phyloP scores from a whole-genome alignment of 2,329 filamentous ascomycete species.

The Alternaria sp. region DNA sequence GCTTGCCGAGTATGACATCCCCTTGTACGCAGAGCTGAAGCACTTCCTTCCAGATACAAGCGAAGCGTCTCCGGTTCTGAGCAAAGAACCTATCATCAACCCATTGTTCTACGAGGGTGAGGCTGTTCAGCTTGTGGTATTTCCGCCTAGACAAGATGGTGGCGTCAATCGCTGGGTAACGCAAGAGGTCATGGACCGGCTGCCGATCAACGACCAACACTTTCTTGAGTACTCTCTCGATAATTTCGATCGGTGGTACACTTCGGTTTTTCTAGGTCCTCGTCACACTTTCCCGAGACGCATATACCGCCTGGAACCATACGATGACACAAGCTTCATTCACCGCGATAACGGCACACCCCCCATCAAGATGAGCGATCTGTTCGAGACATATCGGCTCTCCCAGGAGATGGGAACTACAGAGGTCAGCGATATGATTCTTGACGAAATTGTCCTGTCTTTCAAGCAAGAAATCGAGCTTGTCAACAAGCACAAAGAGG shows the following conservation, averaged over 20 bases:
- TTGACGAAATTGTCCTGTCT: conserved; percentile 4
- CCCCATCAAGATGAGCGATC: background rate
- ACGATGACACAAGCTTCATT: background rate
- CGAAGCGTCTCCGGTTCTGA: background rate
- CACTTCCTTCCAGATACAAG: background rate
- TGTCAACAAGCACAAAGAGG: background rate
- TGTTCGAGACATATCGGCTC: conserved; percentile 10
- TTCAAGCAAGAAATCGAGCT: background rate
- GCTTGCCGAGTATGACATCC: conserved; percentile 2
- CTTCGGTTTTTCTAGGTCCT: background rate
- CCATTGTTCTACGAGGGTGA: background rate
- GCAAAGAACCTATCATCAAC: background rate
- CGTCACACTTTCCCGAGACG: conserved; percentile 6
- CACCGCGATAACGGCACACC: background rate
- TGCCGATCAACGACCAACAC: background rate
- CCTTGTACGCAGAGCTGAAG: background rate
- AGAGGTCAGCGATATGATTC: conserved; percentile 13
- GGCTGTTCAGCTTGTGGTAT: background rate
- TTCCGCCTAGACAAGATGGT: background rate
- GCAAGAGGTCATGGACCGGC: background rate
- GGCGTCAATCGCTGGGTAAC: background rate
- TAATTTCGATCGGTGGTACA: conserved; percentile 8
- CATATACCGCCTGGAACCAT: background rate
- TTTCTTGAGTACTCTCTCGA: background rate
- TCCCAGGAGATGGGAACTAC: conserved; percentile 6